Conservation (phyloP, 768 basidiomycete genomes). For the Lactifluus pinguis region DNA sequence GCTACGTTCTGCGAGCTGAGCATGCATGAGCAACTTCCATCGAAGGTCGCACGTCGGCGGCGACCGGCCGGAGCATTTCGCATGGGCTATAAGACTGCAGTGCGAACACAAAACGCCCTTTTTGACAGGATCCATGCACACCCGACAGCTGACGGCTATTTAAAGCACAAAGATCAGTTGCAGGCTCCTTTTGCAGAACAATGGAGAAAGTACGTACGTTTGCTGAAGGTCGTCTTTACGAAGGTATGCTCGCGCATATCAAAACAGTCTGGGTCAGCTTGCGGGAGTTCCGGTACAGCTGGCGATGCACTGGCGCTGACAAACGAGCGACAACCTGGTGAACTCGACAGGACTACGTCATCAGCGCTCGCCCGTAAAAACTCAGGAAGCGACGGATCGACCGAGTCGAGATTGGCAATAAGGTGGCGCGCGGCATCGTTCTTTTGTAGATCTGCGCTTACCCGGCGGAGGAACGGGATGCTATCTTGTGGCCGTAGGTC, state of each 20-base stretch:
- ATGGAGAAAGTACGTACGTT: slow-evolving; percentile 48
- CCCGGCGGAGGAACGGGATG: slow-evolving; percentile 88
- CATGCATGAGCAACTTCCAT: slow-evolving; percentile 68
- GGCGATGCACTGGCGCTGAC: background rate
- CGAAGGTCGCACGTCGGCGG: slow-evolving; percentile 78
- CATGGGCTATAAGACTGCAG: slow-evolving; percentile 84
- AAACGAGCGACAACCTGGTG: slow-evolving; percentile 8
- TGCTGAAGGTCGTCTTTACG: slow-evolving; percentile 87
- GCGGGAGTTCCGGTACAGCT: slow-evolving; percentile 18
- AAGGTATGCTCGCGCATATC: slow-evolving; percentile 70
- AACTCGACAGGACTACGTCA: slow-evolving; percentile 15
- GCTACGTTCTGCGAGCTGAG: slow-evolving; percentile 67
- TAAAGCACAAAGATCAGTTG: background rate
- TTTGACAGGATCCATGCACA: slow-evolving; percentile 73
- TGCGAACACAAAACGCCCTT: slow-evolving; percentile 80
- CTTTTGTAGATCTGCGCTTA: slow-evolving; percentile 79
- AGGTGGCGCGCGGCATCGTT: slow-evolving; percentile 49
- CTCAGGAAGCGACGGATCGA: slow-evolving; percentile 29
- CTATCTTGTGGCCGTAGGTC: slow-evolving; percentile 88
- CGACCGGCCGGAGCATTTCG: slow-evolving; percentile 63
- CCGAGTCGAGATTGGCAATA: slow-evolving; percentile 34
- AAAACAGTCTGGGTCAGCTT: slow-evolving; percentile 31
- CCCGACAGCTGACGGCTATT: slow-evolving; percentile 77
- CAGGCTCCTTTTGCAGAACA: background rate
- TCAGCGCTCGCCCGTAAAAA: slow-evolving; percentile 13